These are phyloP conservation scores for Hortiboletus campestris DNA, from an alignment of 768 basidiomycete species.

Conservation along the genomic window DNA sequence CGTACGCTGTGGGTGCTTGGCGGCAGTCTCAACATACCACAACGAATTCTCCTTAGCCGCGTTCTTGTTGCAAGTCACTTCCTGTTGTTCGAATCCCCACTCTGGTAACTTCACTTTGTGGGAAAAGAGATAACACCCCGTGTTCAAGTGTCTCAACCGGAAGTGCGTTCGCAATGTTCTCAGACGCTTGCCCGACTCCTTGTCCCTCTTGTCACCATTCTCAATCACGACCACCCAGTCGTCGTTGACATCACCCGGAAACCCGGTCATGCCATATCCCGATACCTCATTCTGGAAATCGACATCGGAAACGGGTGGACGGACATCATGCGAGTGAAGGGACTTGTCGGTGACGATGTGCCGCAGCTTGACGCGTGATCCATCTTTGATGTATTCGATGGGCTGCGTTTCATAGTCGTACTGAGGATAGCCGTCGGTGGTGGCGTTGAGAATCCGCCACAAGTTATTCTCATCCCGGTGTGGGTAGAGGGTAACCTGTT, in stretches of 20 bases:
- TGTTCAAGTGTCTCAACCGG: conserved; percentile 76
- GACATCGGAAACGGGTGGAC: conserved; percentile 94
- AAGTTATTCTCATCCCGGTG: conserved; percentile 97
- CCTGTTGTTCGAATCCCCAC: conserved; percentile 98
- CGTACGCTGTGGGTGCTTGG: conserved; percentile 65
- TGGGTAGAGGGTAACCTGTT: conserved; percentile 98
- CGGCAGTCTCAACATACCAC: conserved; percentile 90
- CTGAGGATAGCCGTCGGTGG: conserved; percentile 40
- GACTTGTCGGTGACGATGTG: conserved; percentile 81
- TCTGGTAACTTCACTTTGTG: conserved; percentile 98
- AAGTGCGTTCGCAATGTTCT: conserved; percentile 81
- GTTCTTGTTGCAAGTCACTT: conserved; percentile 99
- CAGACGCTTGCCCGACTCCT: conserved; percentile 65
- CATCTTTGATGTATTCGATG: conserved; percentile 61
- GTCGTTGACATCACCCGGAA: conserved; percentile 87
- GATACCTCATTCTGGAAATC: conserved; percentile 99
- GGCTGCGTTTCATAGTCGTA: conserved; percentile 52
- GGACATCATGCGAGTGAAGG: conserved; percentile 92
- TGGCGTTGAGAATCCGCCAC: conserved; percentile 84
- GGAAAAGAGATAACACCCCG: conserved; percentile 95
- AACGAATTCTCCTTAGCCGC: conserved; percentile 85
- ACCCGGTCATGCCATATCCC: conserved; percentile 85
- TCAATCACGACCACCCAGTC: conserved; percentile 91
- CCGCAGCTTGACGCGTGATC: conserved; percentile 73
- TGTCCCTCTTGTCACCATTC: conserved; percentile 59